Percentiles rank a stretch among this genome's conserved stretches.
Conservation (phyloP, 2,329 filamentous ascomycete genomes). For the Trichoderma sp. region DNA sequence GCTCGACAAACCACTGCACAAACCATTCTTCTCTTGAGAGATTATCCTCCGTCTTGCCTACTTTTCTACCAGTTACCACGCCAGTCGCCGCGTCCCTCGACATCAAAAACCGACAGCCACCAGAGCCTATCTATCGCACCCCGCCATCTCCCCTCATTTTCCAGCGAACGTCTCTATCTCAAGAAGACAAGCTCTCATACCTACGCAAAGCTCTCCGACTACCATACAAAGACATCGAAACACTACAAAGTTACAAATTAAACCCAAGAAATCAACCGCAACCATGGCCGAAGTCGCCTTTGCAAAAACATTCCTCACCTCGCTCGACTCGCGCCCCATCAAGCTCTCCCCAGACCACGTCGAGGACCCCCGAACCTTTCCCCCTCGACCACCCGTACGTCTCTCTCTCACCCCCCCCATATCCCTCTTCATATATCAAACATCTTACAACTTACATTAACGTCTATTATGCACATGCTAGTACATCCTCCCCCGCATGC, state of each 20-base stretch:
- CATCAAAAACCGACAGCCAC: too few species aligned
- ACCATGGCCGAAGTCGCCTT: constrained; percentile 82
- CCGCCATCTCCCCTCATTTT: neutral
- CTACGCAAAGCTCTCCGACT: neutral
- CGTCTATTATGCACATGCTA: constrained; percentile 41
- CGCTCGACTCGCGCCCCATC: constrained; percentile 74
- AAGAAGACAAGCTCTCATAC: too few species aligned
- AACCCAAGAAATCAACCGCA: neutral
- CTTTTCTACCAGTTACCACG: too few species aligned
- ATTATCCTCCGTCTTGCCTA: too few species aligned
- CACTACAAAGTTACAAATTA: too few species aligned
- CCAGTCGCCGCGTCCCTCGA: too few species aligned
- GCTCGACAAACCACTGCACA: too few species aligned
- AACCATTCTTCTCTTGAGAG: too few species aligned
- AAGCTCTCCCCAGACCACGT: constrained; percentile 90
- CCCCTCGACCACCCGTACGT: constrained; percentile 72
- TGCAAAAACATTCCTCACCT: constrained; percentile 78
- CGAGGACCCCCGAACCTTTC: constrained; percentile 79
- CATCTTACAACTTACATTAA: neutral
- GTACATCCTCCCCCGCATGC: constrained; percentile 73
- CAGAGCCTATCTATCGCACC: neutral
- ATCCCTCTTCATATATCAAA: neutral
- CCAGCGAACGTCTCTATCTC: too few species aligned
- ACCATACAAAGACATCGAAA: neutral
- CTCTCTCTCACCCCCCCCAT: neutral